These are phyloP conservation scores for Saccharomycopsis fibuligera DNA, from an alignment of 805 yeast species.

Conservation along the genomic window DNA sequence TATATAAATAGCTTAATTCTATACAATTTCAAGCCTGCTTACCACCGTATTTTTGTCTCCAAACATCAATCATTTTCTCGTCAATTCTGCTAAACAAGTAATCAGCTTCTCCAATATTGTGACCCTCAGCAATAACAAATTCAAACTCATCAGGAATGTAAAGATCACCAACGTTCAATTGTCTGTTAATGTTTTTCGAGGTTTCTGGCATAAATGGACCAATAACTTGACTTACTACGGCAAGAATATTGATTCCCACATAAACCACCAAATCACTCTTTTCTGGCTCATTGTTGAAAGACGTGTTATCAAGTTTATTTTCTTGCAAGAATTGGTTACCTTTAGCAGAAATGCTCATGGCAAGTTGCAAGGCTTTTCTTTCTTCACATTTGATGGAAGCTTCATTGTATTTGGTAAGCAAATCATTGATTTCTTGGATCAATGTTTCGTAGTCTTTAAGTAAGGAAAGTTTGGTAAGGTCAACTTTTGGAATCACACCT, in stretches of 20 bases:
- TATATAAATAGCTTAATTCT: too few relatives aligned
- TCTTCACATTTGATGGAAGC: slow-evolving; percentile 75
- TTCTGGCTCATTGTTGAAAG: slow-evolving; percentile 68
- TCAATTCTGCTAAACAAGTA: slow-evolving; percentile 91
- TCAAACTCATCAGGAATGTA: slow-evolving; percentile 72
- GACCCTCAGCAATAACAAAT: slow-evolving; percentile 67
- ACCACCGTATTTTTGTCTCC: slow-evolving; percentile 88
- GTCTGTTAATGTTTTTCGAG: slow-evolving; percentile 58
- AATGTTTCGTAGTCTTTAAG: slow-evolving; percentile 41
- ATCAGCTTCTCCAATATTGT: slow-evolving; percentile 84
- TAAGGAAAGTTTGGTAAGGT: slow-evolving; percentile 31
- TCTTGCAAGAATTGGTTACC: slow-evolving; percentile 97
- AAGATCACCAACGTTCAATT: slow-evolving; percentile 76
- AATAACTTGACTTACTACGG: slow-evolving; percentile 74
- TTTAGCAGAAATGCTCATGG: slow-evolving; percentile 85
- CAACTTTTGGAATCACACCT: slow-evolving; percentile 75
- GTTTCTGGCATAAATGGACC: slow-evolving; percentile 91
- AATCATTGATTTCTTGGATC: slow-evolving; percentile 51
- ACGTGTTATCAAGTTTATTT: slow-evolving; percentile 84
- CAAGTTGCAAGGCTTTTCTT: slow-evolving; percentile 84
- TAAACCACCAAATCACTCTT: slow-evolving; percentile 89
- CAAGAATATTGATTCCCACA: slow-evolving; percentile 82
- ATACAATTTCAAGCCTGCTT: too few relatives aligned
- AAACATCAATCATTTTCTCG: slow-evolving; percentile 75
- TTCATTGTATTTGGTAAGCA: slow-evolving; percentile 55